Base-by-base conservation (phyloP, 2,329 filamentous ascomycete species). In the Fusarium citri region DNA sequence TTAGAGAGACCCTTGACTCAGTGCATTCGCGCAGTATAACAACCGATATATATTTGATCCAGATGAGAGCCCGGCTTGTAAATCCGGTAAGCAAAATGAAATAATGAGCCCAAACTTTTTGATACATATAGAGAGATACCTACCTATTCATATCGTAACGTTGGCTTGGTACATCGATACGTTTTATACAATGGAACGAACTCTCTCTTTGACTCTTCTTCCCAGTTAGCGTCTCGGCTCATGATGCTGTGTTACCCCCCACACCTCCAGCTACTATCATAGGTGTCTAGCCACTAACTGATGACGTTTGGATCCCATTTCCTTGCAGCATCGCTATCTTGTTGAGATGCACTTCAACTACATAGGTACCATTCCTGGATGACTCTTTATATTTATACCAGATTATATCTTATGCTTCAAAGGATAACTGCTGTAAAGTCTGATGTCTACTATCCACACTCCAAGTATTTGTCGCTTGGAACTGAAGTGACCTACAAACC, bases 251-350 rank as follows among this genome's bases (percentile, higher is more conserved):
- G 64, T 63, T 25, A 55, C 34, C 53, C 50, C 28, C 63, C 55
- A 57, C 55, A 68, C 41, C 41, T 37, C 34, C 34, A 37, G 34
- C 34, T n/a, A 37, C 34, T 37, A 55, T 43, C 45, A 37, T 42
- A n/a, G n/a, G n/a, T n/a, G n/a, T n/a, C n/a, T n/a, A 62, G 49
- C 64, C 59, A 37, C 64, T 53, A 64, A 42, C 59, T 65, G 34
- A 64, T 56, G 55, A 68, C 64, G 59, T 68, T 51, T 34, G 30
- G 28, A 58, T 55, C 34, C 45, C 22, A 31, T 54, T 20, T 28
- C 31, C 53, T 51, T 26, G 7, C 28, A 53, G 43, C 34, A 40
- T 66, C 51, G 53, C 26, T 34, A 30, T 37, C 34, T n/a, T 37
- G 34, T 37, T 54, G 23, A 46, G 22, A 40, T 49, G 18, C 20